A percentile compares a stretch with the other conserved stretches of the same genome.
Conservation (phyloP, 192 early-diverging fungal species). For the Obelidium mucronatum region DNA sequence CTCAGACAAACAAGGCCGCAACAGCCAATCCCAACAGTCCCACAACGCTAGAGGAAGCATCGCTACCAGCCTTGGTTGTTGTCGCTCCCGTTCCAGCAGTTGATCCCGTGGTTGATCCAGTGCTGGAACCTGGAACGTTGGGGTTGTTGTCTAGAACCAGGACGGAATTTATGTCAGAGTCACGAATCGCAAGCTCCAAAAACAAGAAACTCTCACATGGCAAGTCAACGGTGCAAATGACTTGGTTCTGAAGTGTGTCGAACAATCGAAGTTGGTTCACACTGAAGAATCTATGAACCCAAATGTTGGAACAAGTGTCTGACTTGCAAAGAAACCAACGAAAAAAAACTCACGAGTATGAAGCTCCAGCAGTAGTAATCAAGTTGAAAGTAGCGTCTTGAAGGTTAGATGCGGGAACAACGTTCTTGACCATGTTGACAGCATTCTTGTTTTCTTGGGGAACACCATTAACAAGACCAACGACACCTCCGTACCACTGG, state of each 20-base stretch:
- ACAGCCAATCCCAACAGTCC: neutral
- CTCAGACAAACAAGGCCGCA: neutral
- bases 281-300: conserved; percentile 23
- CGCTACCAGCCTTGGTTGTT: neutral
- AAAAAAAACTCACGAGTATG: conserved; percentile 30
- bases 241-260: conserved; percentile 20
- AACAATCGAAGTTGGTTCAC: conserved; percentile 38
- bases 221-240: conserved; percentile 34
- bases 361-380: conserved; percentile 4
- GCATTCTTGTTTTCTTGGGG: conserved; percentile 25
- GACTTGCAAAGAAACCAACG: neutral
- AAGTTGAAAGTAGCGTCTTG: conserved; percentile 17
- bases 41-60: neutral
- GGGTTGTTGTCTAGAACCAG: conserved; percentile 23
- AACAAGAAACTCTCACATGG: conserved; percentile 5
- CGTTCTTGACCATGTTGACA: conserved; percentile 13
- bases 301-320: neutral
- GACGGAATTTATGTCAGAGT: neutral
- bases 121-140: neutral
- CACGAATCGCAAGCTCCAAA: neutral
- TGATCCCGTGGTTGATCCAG: neutral
- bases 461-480: conserved; percentile 17
- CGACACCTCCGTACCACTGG: conserved; percentile 39
- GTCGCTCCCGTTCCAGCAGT: neutral
- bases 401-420: conserved; percentile 12